Percentiles rank a stretch among this genome's conserved stretches.
phyloP scores from a whole-genome alignment of 1,284 basidiomycete genomes.

The Ganoderma lingzhi region DNA sequence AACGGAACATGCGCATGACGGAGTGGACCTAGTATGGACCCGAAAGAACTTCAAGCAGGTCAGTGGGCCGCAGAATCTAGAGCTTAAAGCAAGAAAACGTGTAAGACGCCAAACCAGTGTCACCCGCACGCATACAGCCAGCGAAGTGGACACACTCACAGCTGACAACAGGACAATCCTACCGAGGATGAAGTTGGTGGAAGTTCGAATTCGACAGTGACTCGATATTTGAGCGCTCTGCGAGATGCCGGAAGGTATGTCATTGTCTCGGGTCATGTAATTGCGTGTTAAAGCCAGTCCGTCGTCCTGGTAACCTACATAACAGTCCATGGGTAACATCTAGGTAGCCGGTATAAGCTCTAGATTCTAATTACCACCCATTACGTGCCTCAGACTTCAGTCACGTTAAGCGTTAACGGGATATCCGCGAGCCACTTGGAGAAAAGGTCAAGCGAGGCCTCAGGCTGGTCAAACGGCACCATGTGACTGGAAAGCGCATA shows the following conservation, averaged over 20 bases:
- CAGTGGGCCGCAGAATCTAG: not conserved
- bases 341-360: conserved; percentile 4
- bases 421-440: conserved; percentile 36
- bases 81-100: not conserved
- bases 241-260: not conserved
- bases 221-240: not conserved
- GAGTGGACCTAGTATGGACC: not conserved
- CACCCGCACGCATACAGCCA: not conserved
- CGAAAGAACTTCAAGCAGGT: not conserved
- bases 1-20: not conserved
- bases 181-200: not conserved
- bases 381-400: conserved; percentile 14
- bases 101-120: not conserved
- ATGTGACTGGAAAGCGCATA: conserved; percentile 33
- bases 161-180: not conserved
- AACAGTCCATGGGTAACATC: not conserved
- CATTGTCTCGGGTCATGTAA: not conserved
- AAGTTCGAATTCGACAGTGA: not conserved
- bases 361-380: conserved; percentile 6
- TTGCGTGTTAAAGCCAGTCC: not conserved
- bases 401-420: conserved; percentile 30
- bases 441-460: conserved; percentile 37
- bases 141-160: not conserved
- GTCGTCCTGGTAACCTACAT: not conserved
- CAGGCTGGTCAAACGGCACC: conserved; percentile 41